phyloP scores from a whole-genome alignment of 257 asterid species.

The Phtheirospermum japonicum region DNA sequence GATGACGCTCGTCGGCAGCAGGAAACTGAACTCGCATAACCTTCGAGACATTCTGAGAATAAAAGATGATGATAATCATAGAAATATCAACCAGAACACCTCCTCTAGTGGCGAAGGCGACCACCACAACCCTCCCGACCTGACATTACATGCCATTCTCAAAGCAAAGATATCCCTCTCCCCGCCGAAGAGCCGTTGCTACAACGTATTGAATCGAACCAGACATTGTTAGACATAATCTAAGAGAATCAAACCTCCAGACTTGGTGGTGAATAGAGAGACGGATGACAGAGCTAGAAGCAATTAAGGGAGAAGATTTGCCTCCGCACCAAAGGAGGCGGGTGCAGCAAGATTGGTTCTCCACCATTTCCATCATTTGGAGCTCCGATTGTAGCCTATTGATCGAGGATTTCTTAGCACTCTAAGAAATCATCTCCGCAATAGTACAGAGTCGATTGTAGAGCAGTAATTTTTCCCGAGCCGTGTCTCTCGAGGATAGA shows the following conservation, averaged over 20 bases:
- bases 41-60: conserved; percentile 38
- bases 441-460: no score
- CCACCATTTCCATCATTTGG: conserved; percentile 35
- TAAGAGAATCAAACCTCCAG: conserved; percentile 51
- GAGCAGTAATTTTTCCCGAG: no score
- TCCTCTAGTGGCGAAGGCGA: conserved; percentile 27
- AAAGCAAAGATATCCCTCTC: conserved; percentile 24
- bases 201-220: conserved; percentile 37
- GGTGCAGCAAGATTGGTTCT: conserved; percentile 36
- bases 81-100: conserved; percentile 27
- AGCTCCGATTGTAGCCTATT: no score
- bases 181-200: conserved; percentile 27
- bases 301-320: conserved; percentile 58
- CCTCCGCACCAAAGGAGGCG: conserved; percentile 47
- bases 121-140: conserved; percentile 30
- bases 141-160: conserved; percentile 40
- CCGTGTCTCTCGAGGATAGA: no score
- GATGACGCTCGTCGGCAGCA: conserved; percentile 33
- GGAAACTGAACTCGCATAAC: conserved; percentile 38
- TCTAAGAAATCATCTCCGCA: no score
- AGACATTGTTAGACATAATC: conserved; percentile 67
- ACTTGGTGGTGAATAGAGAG: conserved; percentile 27
- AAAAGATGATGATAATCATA: conserved; percentile 37
- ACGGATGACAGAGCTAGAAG: conserved; percentile 49
- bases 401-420: no score